Evolutionary conservation across 805 yeast species (phyloP).

Genomic region (Kodamaea hsintzibuensis): DNA sequence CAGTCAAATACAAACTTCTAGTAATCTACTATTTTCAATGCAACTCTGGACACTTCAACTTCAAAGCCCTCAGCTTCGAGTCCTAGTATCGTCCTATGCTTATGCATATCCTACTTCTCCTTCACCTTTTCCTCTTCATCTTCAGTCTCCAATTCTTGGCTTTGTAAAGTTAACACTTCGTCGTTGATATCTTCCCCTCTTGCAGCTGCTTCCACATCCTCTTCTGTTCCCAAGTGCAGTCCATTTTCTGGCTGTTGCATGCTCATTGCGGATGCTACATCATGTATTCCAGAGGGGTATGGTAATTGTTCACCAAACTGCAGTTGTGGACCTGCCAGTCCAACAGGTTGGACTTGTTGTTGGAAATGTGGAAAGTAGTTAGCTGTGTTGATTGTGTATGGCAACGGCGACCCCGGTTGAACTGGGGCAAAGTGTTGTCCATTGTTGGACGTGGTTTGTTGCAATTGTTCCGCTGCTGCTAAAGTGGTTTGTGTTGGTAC

Average conservation of each 20-base stretch:
- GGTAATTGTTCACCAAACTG: conserved; percentile 17
- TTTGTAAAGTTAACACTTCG: conserved; percentile 16
- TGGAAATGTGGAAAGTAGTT: conserved; percentile 19
- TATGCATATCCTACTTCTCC: neutral
- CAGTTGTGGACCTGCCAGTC: conserved; percentile 1
- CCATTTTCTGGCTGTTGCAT: neutral
- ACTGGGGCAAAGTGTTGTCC: conserved; percentile 13
- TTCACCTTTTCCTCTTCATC: conserved; percentile 1
- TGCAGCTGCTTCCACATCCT: neutral
- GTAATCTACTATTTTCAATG: neutral
- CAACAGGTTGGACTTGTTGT: neutral
- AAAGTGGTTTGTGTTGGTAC: neutral
- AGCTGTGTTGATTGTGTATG: conserved; percentile 15
- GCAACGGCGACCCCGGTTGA: conserved; percentile 8
- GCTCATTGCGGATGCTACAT: conserved; percentile 9
- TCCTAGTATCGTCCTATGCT: neutral
- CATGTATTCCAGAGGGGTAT: conserved; percentile 16
- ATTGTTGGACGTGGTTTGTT: conserved; percentile 6
- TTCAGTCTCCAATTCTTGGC: conserved; percentile 5
- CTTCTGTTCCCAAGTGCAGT: neutral
- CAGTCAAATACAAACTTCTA: neutral
- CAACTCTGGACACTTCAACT: neutral
- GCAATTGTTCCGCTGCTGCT: conserved; percentile 6
- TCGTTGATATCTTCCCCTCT: conserved; percentile 5
- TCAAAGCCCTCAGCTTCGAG: neutral